Conservation (phyloP, 163 green algal species). For the Scenedesmus sp. region DNA sequence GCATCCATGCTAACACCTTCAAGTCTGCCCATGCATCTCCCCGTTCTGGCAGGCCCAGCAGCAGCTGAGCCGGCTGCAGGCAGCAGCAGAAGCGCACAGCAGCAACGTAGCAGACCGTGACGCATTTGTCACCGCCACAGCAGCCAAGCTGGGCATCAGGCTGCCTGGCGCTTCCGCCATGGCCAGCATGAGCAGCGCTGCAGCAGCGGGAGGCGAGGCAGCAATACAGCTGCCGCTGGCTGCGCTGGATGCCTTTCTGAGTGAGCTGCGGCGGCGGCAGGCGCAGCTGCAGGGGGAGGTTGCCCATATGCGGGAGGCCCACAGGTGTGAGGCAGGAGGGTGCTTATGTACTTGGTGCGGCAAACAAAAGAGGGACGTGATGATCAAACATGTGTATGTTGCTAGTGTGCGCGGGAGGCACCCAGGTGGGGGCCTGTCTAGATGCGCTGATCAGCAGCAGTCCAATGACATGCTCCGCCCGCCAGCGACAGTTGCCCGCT, state of each 20-base stretch:
- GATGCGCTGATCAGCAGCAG: too few relatives aligned
- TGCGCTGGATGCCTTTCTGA: slow-evolving; percentile 49
- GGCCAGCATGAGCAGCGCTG: not conserved
- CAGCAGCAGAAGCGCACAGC: slow-evolving; percentile 73
- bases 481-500: too few relatives aligned
- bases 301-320: not conserved
- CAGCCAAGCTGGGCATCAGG: slow-evolving; percentile 44
- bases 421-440: too few relatives aligned
- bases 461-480: too few relatives aligned
- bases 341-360: not conserved
- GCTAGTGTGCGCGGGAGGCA: too few relatives aligned
- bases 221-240: slow-evolving; percentile 25
- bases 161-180: slow-evolving; percentile 42
- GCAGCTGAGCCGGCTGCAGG: slow-evolving; percentile 73
- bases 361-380: too few relatives aligned
- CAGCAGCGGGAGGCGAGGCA: slow-evolving; percentile 21
- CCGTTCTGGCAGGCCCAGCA: slow-evolving; percentile 66
- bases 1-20: too few relatives aligned
- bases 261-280: slow-evolving; percentile 34
- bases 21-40: too few relatives aligned
- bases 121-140: slow-evolving; percentile 64
- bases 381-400: too few relatives aligned
- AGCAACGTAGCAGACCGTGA: slow-evolving; percentile 75
- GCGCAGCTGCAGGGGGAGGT: slow-evolving; percentile 43
- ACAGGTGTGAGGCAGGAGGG: slow-evolving; percentile 29